A percentile compares a stretch with the other conserved stretches of the same genome.
Conservation (phyloP, 1,139 yeast species). For the Diutina pseudorugosa region DNA sequence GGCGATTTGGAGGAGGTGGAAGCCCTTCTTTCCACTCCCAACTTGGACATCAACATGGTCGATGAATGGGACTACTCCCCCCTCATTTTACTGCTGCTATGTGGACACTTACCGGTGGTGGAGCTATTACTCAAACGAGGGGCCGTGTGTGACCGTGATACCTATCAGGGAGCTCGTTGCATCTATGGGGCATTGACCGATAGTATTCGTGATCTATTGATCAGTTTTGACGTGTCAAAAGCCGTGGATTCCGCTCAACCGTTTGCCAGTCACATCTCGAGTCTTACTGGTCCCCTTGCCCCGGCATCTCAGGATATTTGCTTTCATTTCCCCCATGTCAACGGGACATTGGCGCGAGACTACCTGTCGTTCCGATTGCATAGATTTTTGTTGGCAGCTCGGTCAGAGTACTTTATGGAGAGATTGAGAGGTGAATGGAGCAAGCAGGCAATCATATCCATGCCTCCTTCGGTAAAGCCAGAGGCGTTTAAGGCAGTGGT, state of each 20-base stretch:
- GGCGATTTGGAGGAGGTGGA: constrained; percentile 62
- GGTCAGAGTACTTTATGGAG: constrained; percentile 19
- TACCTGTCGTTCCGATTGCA: constrained; percentile 17
- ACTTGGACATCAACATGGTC: constrained; percentile 46
- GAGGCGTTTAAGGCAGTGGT: constrained; percentile 26
- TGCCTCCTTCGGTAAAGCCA: constrained; percentile 14
- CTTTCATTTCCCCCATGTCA: constrained; percentile 15
- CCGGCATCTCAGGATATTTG: constrained; percentile 26
- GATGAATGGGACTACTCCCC: constrained; percentile 74
- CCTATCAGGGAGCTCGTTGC: constrained; percentile 71
- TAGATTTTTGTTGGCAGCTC: constrained; percentile 28
- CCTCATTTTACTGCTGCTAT: constrained; percentile 54
- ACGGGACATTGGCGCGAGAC: constrained; percentile 5
- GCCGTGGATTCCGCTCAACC: constrained; percentile 62
- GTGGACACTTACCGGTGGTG: constrained; percentile 63
- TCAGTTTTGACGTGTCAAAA: constrained; percentile 55
- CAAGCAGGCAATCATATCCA: constrained; percentile 11
- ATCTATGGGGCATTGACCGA: constrained; percentile 70
- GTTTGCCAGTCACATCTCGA: constrained; percentile 57
- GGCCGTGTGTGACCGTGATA: constrained; percentile 68
- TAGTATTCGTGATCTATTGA: constrained; percentile 42
- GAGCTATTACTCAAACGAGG: constrained; percentile 47
- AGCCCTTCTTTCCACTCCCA: constrained; percentile 36
- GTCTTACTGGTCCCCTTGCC: constrained; percentile 20
- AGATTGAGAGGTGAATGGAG: constrained; percentile 19